Base-by-base conservation (phyloP, 257 asterid genomes). In the Solanum peruvianum region DNA sequence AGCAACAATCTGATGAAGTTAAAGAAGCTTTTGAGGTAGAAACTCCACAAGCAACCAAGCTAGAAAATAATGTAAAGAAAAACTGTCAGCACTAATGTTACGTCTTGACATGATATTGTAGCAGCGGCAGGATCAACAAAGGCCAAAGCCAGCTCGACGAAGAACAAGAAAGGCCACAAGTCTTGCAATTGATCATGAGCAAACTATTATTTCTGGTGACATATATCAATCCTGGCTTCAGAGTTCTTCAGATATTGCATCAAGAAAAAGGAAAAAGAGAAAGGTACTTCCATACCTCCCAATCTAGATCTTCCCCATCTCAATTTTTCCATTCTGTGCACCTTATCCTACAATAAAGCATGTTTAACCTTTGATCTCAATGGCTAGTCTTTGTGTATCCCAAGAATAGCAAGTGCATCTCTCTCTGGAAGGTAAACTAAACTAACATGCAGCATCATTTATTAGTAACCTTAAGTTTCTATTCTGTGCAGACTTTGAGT, bases 211-310 rank as follows among this genome's bases (percentile, higher is more conserved):
- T 87, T 93, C 98, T 67, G 96, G 98, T 91, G 94, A 90, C 21
- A 86, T 90, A 70, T 97, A 94, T 93, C 97, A 95, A 88, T 90
- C 93, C 71, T 97, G 99, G 99, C 99, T 97, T 83, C 92, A 88
- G 78, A 83, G 89, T 88, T 72, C 95, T 80, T 91, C 96, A 80
- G 96, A 93, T 87, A 88, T 94, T 76, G 82, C 90, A 88, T 87
- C 94, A 81, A 89, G 90, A 85, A 89, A 95, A 91, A 92, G 91
- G 85, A 91, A 91, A 91, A 93, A 90, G 86, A 88, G 91, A 77
- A 91, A 92, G 93, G 98, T 93, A 87, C 66, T 86, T 80, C 84
- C 87, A 23, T 77, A 66, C 45, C 31, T 76, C 88, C 77, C 49
- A 72, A 77, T 88, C 45, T 37, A 78, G 35, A 64, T 73, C 84